A percentile compares a stretch with the other conserved stretches of the same genome.
phyloP scores from a whole-genome alignment of 2,329 filamentous ascomycete species.

The Calonectria naviculata region DNA sequence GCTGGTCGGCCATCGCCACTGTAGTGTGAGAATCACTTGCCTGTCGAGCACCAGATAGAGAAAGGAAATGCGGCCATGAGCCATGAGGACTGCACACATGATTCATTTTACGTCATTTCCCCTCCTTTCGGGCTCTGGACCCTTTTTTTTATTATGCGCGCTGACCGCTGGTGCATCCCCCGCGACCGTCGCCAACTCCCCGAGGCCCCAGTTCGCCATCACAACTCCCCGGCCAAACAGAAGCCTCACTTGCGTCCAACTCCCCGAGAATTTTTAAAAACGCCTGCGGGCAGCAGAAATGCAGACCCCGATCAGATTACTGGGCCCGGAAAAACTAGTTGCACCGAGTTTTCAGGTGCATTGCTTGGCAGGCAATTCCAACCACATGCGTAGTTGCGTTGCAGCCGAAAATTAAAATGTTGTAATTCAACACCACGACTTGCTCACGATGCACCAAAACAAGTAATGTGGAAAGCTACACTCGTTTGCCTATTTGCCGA shows the following conservation, averaged over 20 bases:
- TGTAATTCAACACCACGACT: neutral
- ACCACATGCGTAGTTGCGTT: neutral
- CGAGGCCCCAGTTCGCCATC: neutral
- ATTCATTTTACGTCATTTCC: neutral
- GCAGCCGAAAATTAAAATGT: neutral
- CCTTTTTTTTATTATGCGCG: neutral
- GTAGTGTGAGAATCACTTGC: neutral
- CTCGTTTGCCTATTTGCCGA: neutral
- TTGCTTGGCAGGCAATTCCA: neutral
- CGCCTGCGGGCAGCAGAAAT: neutral
- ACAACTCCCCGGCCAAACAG: slow-evolving; percentile 3
- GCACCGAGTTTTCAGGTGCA: neutral
- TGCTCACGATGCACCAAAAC: neutral
- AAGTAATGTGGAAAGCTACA: neutral
- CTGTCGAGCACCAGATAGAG: neutral
- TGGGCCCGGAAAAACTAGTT: slow-evolving; percentile 1
- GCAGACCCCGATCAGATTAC: neutral
- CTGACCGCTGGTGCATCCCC: neutral
- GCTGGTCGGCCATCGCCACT: neutral
- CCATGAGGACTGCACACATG: neutral
- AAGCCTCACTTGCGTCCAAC: neutral
- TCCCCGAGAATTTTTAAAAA: neutral
- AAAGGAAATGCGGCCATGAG: no score
- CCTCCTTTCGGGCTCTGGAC: neutral
- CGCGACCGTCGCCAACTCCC: slow-evolving; percentile 1